Conservation (phyloP, 805 yeast genomes). For the Ogataea pilisensis region DNA sequence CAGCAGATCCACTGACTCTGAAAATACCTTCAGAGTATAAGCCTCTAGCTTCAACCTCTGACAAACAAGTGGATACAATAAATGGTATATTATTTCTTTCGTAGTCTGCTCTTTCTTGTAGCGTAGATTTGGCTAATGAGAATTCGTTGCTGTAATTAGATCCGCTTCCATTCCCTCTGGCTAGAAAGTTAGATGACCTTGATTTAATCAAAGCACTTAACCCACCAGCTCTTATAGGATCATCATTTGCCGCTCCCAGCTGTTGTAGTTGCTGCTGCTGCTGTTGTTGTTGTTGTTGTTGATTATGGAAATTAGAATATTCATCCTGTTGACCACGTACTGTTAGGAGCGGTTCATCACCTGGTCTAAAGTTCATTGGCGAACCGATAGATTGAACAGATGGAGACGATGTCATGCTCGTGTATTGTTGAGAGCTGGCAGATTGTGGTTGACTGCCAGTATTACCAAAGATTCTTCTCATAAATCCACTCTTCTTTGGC, state of each 20-base stretch:
- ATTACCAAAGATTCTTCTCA: conserved; percentile 29
- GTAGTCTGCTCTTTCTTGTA: conserved; percentile 56
- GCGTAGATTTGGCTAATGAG: conserved; percentile 42
- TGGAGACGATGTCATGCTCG: conserved; percentile 14
- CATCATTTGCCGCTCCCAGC: not conserved
- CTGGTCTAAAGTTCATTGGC: conserved; percentile 29
- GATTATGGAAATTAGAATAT: not conserved
- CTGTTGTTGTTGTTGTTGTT: conserved; percentile 3
- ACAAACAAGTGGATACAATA: conserved; percentile 65
- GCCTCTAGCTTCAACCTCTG: conserved; percentile 76
- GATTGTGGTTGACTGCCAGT: conserved; percentile 4
- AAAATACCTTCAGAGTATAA: conserved; percentile 82
- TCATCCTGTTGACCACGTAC: too few relatives aligned
- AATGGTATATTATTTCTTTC: conserved; percentile 68
- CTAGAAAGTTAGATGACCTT: conserved; percentile 44
- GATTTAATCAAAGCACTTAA: conserved; percentile 36
- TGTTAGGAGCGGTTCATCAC: conserved; percentile 21
- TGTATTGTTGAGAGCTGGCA: not conserved
- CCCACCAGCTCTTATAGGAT: not conserved
- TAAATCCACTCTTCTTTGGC: conserved; percentile 24
- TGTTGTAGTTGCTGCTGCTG: conserved; percentile 3
- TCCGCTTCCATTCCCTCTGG: conserved; percentile 6
- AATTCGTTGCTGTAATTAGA: conserved; percentile 16
- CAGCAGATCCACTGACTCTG: conserved; percentile 80
- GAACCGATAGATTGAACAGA: conserved; percentile 25